phyloP scores from a whole-genome alignment of 176 grass and related monocot genomes.

The Zizania latifolia region DNA sequence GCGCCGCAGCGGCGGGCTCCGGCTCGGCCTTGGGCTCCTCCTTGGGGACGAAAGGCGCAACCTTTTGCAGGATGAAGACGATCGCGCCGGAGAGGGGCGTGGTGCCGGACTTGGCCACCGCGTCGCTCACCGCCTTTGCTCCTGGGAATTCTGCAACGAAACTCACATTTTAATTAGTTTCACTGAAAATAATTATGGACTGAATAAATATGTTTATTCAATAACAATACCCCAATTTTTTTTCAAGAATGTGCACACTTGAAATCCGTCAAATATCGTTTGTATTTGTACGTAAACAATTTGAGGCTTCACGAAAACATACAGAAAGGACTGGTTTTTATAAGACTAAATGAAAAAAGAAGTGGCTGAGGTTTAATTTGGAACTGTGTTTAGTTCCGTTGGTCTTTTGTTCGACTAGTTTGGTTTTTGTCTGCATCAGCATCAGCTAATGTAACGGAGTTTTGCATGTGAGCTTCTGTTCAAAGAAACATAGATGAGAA shows the following conservation, averaged over 20 bases:
- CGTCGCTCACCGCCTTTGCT: constrained; percentile 75
- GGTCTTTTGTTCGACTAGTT: neutral
- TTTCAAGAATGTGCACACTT: too few species aligned
- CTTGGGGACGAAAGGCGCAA: constrained; percentile 61
- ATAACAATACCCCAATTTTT: too few species aligned
- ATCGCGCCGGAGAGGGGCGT: constrained; percentile 44
- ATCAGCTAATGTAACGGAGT: neutral
- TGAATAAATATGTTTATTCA: neutral
- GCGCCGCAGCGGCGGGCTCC: neutral
- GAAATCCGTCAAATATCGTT: too few species aligned
- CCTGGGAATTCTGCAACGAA: constrained; percentile 62
- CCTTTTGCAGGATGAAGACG: constrained; percentile 80
- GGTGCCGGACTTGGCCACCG: constrained; percentile 57
- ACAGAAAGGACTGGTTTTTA: neutral
- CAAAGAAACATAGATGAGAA: constrained; percentile 26
- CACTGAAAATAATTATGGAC: neutral
- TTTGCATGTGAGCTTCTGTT: neutral
- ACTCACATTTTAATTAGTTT: neutral
- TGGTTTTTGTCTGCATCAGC: constrained; percentile 15
- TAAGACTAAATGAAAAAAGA: neutral
- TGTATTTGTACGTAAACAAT: too few species aligned
- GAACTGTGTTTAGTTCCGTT: neutral
- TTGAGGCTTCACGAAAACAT: neutral
- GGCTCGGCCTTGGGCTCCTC: constrained; percentile 51
- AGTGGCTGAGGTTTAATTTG: neutral